Evolutionary conservation across 108 stramenopile species (phyloP), one percentile per base, ranked within the genome.

Genomic region (Pseudonitzschia multiseries): DNA sequence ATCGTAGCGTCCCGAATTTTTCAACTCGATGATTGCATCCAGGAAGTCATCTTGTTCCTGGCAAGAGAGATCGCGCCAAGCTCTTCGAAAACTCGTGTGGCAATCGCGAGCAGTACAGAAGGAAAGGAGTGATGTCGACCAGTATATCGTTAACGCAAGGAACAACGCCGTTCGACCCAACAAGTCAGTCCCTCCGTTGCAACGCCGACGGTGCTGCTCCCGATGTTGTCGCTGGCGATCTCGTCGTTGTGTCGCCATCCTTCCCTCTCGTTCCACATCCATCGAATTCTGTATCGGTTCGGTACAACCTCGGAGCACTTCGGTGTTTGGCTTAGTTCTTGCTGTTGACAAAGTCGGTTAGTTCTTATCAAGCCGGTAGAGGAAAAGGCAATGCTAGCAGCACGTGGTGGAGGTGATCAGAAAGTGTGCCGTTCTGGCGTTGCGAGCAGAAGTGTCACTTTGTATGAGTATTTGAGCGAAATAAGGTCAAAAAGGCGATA

Each of bases 31-130:
- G n/a, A 69, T 57, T 4, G 69, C 69, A 9, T 69, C 69, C 15
- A 69, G 22, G 1, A 40, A 69, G 0, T 53, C 69, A 20, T 69
- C 53, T 40, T 69, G 69, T 69, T 69, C 69, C 54, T 69, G 69
- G 40, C 69, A 69, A 18, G 69, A 36, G 8, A 69, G 31, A 57
- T 53, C 52, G 20, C 69, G 52, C 69, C 69, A 69, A 6, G 69
- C 53, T 20, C 69, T 21, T 41, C 69, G 51, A 40, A 44, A 57
- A 21, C 69, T 69, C 9, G 40, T 40, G 32, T 57, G 53, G 40
- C 69, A 69, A 20, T 56, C 54, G 1, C 54, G 28, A 9, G 69
- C 69, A 9, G 61, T 9, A 59, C 57, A 62, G 8, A 33, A 14
- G 9, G 61, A 33, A 59, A 59, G 24, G 2, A 62, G 61, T 6